These are phyloP conservation scores for Claviceps quebecensis DNA, from an alignment of 2,329 filamentous ascomycete genomes.

Conservation along the genomic window DNA sequence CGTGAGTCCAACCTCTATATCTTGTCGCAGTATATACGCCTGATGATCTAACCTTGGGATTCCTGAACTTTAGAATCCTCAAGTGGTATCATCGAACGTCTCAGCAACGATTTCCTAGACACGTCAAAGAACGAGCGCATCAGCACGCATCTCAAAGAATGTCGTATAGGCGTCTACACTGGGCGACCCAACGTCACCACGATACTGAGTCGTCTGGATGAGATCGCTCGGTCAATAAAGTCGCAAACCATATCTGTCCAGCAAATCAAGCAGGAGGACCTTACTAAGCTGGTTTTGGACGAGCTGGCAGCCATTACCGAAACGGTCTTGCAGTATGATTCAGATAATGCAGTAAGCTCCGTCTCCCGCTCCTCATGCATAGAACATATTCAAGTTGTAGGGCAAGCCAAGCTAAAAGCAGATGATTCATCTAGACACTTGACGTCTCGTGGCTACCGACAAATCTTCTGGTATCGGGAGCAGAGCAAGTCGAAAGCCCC, in stretches of 20 bases:
- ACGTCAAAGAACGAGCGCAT: slow-evolving; percentile 18
- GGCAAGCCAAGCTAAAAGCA: neutral
- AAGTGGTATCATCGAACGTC: slow-evolving; percentile 13
- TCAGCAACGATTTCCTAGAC: slow-evolving; percentile 19
- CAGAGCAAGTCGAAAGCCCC: slow-evolving; percentile 21
- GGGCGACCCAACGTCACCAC: slow-evolving; percentile 16
- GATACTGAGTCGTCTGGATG: slow-evolving; percentile 23
- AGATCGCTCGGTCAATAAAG: slow-evolving; percentile 14
- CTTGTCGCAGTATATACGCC: neutral
- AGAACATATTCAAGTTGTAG: no score
- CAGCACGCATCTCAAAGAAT: slow-evolving; percentile 8
- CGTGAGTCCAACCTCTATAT: slow-evolving; percentile 21
- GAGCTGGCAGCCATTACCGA: slow-evolving; percentile 20
- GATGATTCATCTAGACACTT: slow-evolving; percentile 12
- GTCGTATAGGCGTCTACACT: slow-evolving; percentile 17
- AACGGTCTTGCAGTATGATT: slow-evolving; percentile 14
- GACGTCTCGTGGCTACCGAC: slow-evolving; percentile 30
- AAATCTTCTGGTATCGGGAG: neutral
- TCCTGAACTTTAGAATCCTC: slow-evolving; percentile 7
- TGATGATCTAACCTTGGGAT: neutral
- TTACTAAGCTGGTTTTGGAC: slow-evolving; percentile 12
- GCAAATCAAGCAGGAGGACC: slow-evolving; percentile 8
- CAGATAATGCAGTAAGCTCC: slow-evolving; percentile 10
- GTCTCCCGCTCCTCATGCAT: neutral
- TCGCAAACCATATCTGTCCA: slow-evolving; percentile 14